Percentiles rank a stretch among this genome's conserved stretches.
Evolutionary conservation across 2,329 filamentous ascomycete species (phyloP).

Genomic region (Colletotrichum karsti): DNA sequence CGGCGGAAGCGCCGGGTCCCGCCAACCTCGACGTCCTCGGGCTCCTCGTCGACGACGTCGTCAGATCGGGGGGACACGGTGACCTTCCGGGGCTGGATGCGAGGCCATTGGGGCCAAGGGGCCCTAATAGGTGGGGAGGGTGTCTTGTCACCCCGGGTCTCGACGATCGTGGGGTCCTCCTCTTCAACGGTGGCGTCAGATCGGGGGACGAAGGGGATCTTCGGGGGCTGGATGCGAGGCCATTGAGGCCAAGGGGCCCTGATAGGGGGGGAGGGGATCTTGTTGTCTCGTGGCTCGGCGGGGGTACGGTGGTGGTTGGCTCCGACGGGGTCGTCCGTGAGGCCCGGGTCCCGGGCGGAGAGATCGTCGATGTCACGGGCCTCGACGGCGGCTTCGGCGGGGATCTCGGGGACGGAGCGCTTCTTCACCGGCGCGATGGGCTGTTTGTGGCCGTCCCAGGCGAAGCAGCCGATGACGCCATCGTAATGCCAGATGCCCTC

Average conservation of each 20-base stretch:
- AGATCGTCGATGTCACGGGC: background rate
- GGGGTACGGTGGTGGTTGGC: background rate
- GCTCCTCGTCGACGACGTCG: background rate
- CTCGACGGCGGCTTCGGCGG: background rate
- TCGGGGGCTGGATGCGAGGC: no score
- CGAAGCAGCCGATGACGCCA: constrained; percentile 1
- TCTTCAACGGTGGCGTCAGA: no score
- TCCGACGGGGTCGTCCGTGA: background rate
- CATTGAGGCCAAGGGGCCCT: no score
- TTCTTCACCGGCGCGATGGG: background rate
- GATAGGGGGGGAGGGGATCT: no score
- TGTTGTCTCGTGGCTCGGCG: background rate
- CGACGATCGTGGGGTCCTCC: no score
- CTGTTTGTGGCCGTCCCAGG: background rate
- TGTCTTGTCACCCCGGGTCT: no score
- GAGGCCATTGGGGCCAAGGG: no score
- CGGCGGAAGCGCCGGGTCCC: background rate
- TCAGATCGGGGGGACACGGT: no score
- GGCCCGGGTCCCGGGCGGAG: no score
- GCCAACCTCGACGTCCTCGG: background rate
- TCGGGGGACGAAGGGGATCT: no score
- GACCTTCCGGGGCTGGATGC: no score
- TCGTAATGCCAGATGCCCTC: constrained; percentile 12
- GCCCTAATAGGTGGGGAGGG: no score
- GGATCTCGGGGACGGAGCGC: background rate